A percentile compares a stretch with the other conserved stretches of the same genome.
phyloP scores from a whole-genome alignment of 805 yeast genomes.

The Saturnispora ahearnii region DNA sequence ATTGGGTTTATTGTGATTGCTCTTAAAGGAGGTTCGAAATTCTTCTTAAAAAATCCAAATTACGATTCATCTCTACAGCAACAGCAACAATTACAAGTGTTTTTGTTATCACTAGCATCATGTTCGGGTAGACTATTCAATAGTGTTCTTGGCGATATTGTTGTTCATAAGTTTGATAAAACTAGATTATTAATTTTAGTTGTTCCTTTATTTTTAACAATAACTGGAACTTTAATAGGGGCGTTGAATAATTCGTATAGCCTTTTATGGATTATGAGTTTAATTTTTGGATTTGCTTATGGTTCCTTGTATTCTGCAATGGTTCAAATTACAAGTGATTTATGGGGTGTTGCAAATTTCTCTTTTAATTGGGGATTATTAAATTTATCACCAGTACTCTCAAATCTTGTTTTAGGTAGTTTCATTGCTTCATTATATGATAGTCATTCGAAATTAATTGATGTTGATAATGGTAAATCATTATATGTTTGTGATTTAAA shows the following conservation, averaged over 20 bases:
- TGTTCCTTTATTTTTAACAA: conserved; percentile 40
- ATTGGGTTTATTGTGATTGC: conserved; percentile 63
- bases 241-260: conserved; percentile 26
- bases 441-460: conserved; percentile 23
- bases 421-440: conserved; percentile 61
- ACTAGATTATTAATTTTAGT: conserved; percentile 39
- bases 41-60: conserved; percentile 8
- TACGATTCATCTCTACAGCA: conserved; percentile 29
- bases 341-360: conserved; percentile 59
- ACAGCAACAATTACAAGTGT: conserved; percentile 65
- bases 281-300: conserved; percentile 59
- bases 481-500: conserved; percentile 21
- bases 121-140: conserved; percentile 57
- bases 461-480: conserved; percentile 2
- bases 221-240: conserved; percentile 45
- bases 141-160: conserved; percentile 57
- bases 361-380: conserved; percentile 69
- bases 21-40: conserved; percentile 24
- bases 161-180: conserved; percentile 35
- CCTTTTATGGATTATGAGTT: conserved; percentile 41
- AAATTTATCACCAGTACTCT: conserved; percentile 55
- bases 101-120: conserved; percentile 57
- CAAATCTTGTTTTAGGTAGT: conserved; percentile 50
- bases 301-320: conserved; percentile 64
- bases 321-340: conserved; percentile 70